phyloP scores from a whole-genome alignment of 495 filamentous ascomycete species.

The Penicillium verhagenii region DNA sequence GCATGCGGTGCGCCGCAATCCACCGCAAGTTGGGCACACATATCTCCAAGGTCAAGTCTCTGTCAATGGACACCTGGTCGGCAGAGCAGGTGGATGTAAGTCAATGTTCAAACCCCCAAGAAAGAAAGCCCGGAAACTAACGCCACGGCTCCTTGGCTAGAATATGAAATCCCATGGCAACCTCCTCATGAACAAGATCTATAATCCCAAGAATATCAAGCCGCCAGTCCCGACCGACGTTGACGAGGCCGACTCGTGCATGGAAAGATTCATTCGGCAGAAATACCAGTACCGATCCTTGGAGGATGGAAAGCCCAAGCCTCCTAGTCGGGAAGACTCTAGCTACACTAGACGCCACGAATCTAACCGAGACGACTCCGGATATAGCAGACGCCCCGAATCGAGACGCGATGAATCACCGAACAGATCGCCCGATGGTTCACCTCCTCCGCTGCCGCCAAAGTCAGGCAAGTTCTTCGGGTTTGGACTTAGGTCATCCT shows the following conservation, averaged over 20 bases:
- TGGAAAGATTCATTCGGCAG: slow-evolving; percentile 91
- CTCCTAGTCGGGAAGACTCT: slow-evolving; percentile 42
- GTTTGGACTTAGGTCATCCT: slow-evolving; percentile 66
- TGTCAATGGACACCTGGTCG: slow-evolving; percentile 97
- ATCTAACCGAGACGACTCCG: neutral
- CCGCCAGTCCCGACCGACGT: slow-evolving; percentile 81
- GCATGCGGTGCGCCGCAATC: slow-evolving; percentile 93
- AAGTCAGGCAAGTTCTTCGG: slow-evolving; percentile 78
- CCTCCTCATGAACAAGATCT: slow-evolving; percentile 74
- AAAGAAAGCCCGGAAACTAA: neutral
- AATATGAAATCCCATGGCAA: slow-evolving; percentile 94
- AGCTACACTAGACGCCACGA: slow-evolving; percentile 29
- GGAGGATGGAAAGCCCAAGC: slow-evolving; percentile 52
- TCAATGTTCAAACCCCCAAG: neutral
- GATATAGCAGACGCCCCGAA: neutral
- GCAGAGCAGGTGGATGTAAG: slow-evolving; percentile 92
- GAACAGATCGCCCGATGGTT: slow-evolving; percentile 27
- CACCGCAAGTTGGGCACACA: slow-evolving; percentile 98
- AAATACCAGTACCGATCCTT: slow-evolving; percentile 77
- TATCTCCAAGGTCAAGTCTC: slow-evolving; percentile 95
- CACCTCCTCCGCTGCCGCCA: slow-evolving; percentile 79
- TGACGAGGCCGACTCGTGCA: slow-evolving; percentile 86
- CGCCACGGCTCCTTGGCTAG: slow-evolving; percentile 39
- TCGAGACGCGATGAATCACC: neutral
- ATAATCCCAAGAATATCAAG: slow-evolving; percentile 79